A percentile compares a stretch with the other conserved stretches of the same genome.
Conservation (phyloP, 352 stramenopile genomes). For the Phytophthora citricola region DNA sequence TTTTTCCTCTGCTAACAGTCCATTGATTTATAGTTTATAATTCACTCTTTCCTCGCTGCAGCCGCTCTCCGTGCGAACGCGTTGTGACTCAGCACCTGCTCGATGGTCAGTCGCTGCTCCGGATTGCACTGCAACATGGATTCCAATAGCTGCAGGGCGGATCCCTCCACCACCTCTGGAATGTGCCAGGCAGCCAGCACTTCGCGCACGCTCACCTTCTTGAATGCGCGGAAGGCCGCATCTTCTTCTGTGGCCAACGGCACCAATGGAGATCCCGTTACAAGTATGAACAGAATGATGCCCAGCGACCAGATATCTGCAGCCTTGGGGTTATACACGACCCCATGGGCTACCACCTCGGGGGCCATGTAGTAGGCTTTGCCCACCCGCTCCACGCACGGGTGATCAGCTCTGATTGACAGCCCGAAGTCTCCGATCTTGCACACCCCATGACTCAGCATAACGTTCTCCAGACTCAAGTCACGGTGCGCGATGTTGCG, state of each 20-base stretch:
- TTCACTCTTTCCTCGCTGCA: not conserved
- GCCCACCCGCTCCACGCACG: conserved; percentile 28
- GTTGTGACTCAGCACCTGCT: conserved; percentile 27
- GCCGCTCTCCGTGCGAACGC: conserved; percentile 9
- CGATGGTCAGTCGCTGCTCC: conserved; percentile 13
- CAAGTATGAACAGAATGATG: conserved; percentile 58
- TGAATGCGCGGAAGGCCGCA: conserved; percentile 35
- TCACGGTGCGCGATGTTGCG: conserved; percentile 43
- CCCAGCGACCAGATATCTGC: conserved; percentile 66
- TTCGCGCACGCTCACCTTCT: conserved; percentile 30
- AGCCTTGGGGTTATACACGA: conserved; percentile 42
- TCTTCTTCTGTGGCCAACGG: conserved; percentile 34
- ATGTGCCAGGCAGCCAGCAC: conserved; percentile 45
- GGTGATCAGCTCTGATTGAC: conserved; percentile 18
- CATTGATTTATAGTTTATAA: no score
- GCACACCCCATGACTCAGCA: conserved; percentile 37
- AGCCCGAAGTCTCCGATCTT: conserved; percentile 64
- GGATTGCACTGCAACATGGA: conserved; percentile 43
- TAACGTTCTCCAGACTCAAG: conserved; percentile 52
- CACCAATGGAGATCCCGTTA: conserved; percentile 45
- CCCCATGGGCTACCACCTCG: conserved; percentile 38
- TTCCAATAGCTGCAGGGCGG: conserved; percentile 27
- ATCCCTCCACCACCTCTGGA: conserved; percentile 9
- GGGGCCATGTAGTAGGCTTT: conserved; percentile 58
- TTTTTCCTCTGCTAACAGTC: no score